Evolutionary conservation across 176 grass and related monocot species (phyloP).

Genomic region (Carex myosuroides): DNA sequence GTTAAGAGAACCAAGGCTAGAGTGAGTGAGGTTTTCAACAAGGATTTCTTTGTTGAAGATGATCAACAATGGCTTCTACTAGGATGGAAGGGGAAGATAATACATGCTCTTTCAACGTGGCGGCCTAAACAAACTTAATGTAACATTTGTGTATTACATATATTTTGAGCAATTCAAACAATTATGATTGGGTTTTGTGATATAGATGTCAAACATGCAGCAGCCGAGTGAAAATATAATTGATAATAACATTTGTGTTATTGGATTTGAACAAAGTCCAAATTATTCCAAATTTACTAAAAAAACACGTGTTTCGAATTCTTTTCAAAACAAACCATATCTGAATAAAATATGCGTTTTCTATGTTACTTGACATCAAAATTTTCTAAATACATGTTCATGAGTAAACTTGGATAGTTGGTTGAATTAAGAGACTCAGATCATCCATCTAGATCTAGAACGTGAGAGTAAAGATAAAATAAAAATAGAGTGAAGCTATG

Average conservation of each 20-base stretch:
- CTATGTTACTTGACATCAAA: background rate
- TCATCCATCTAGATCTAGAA: background rate
- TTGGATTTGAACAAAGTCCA: background rate
- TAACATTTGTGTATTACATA: background rate
- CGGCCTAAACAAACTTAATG: background rate
- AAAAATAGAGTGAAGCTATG: too few species aligned
- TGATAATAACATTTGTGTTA: background rate
- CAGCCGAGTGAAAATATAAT: background rate
- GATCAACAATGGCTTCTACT: conserved; percentile 27
- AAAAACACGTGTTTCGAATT: background rate
- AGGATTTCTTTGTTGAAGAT: conserved; percentile 29
- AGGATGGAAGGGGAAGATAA: conserved; percentile 32
- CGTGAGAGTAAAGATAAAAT: background rate
- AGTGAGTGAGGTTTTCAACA: conserved; percentile 16
- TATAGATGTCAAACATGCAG: background rate
- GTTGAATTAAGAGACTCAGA: background rate
- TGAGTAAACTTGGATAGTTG: background rate
- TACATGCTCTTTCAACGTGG: conserved; percentile 19
- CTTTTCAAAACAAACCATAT: background rate
- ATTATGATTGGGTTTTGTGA: background rate
- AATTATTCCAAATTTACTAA: background rate
- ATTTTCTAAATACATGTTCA: background rate
- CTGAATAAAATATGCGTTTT: background rate
- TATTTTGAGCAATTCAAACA: background rate
- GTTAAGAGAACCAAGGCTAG: conserved; percentile 29